Conservation (phyloP, 2,329 filamentous ascomycete genomes). For the Hymenoscyphus scutula region DNA sequence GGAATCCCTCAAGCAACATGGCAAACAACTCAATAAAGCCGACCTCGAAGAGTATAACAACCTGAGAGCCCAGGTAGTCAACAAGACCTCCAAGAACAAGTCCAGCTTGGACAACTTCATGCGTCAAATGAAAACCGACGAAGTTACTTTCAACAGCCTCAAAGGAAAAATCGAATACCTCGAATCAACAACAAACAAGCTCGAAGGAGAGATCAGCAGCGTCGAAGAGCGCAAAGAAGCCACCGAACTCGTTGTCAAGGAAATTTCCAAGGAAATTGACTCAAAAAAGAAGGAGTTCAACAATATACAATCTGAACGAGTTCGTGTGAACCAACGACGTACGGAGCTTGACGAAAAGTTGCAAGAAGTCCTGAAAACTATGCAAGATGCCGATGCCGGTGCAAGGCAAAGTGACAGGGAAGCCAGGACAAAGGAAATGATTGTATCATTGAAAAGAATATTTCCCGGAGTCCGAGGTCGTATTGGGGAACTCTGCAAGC, state of each 20-base stretch:
- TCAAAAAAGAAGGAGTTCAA: conserved; percentile 90
- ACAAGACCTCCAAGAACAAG: conserved; percentile 77
- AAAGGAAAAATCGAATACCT: conserved; percentile 83
- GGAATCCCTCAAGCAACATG: conserved; percentile 80
- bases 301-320: conserved; percentile 76
- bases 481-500: conserved; percentile 87
- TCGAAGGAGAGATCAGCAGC: conserved; percentile 67
- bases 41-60: conserved; percentile 89
- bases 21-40: conserved; percentile 77
- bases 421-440: conserved; percentile 73
- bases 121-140: conserved; percentile 86
- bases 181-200: conserved; percentile 69
- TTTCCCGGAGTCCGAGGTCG: conserved; percentile 90
- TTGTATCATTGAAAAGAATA: conserved; percentile 82
- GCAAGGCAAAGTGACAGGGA: conserved; percentile 84
- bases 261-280: conserved; percentile 75
- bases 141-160: conserved; percentile 84
- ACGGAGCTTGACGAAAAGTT: conserved; percentile 93
- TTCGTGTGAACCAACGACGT: conserved; percentile 75
- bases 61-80: conserved; percentile 80
- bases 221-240: conserved; percentile 67
- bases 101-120: conserved; percentile 81
- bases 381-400: conserved; percentile 82
- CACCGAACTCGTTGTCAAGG: conserved; percentile 61
- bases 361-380: conserved; percentile 72